Percentiles rank a stretch among this genome's conserved stretches.
Conservation (phyloP, 106 monocot genomes). For the Ottelia alismoides region DNA sequence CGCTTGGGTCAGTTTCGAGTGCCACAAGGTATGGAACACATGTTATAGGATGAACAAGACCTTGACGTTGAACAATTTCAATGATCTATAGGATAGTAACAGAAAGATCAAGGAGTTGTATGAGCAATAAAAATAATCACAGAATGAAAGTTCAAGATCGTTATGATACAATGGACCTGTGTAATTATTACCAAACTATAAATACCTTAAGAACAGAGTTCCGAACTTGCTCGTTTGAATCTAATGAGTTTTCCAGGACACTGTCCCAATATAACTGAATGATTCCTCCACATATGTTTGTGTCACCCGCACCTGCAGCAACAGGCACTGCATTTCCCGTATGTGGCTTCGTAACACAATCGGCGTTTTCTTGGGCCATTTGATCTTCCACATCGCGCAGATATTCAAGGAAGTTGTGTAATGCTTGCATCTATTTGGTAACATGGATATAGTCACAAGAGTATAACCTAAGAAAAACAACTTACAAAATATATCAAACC, state of each 20-base stretch:
- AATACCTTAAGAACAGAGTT: slow-evolving; percentile 73
- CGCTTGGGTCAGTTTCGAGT: slow-evolving; percentile 88
- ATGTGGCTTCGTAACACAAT: slow-evolving; percentile 7
- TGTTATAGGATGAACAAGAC: slow-evolving; percentile 96
- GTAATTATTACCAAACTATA: neutral
- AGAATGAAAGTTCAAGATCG: neutral
- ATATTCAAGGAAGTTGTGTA: slow-evolving; percentile 92
- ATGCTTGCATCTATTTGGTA: slow-evolving; percentile 58
- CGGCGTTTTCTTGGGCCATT: slow-evolving; percentile 9
- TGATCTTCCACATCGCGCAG: slow-evolving; percentile 88
- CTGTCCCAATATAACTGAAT: slow-evolving; percentile 88
- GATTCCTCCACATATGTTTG: slow-evolving; percentile 97
- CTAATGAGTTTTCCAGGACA: slow-evolving; percentile 74
- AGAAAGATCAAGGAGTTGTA: slow-evolving; percentile 2
- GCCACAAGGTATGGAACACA: slow-evolving; percentile 91
- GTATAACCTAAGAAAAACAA: too few species aligned
- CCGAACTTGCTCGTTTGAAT: slow-evolving; percentile 71
- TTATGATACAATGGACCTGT: neutral
- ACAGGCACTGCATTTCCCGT: slow-evolving; percentile 52
- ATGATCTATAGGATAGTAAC: slow-evolving; percentile 56
- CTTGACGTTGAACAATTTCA: slow-evolving; percentile 95
- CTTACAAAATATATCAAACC: too few species aligned
- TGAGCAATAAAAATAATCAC: neutral
- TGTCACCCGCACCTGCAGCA: slow-evolving; percentile 98
- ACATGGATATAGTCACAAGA: slow-evolving; percentile 3